Conservation (phyloP, 352 stramenopile genomes). For the Peronosclerospora sorghi region DNA sequence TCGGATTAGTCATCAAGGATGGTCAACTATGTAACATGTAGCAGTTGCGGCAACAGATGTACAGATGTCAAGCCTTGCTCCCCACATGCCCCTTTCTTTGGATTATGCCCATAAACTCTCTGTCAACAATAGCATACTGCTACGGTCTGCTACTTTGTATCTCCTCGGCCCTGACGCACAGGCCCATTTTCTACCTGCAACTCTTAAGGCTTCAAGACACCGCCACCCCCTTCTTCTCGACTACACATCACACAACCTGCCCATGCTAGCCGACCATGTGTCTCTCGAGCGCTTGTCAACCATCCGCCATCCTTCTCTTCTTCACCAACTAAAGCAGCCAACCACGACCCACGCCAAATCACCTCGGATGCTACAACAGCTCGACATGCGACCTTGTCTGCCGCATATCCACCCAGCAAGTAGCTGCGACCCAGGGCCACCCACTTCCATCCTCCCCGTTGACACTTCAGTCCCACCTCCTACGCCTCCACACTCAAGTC, state of each 20-base stretch:
- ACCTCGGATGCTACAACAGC: background rate
- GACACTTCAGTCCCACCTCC: constrained; percentile 1
- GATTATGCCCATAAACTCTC: too few relatives aligned
- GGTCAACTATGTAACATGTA: too few relatives aligned
- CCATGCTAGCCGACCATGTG: background rate
- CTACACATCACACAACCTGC: background rate
- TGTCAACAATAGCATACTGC: too few relatives aligned
- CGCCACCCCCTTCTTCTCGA: background rate
- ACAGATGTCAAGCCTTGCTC: too few relatives aligned
- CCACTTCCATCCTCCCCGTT: background rate
- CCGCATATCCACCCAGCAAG: background rate
- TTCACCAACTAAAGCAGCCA: background rate
- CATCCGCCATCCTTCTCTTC: background rate
- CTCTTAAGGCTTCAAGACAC: too few relatives aligned
- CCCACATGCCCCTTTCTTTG: too few relatives aligned
- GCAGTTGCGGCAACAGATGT: too few relatives aligned
- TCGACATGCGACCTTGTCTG: background rate
- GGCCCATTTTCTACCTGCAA: too few relatives aligned
- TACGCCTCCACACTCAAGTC: background rate
- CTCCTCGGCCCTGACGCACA: too few relatives aligned
- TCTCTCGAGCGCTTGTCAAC: background rate
- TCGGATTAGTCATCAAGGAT: too few relatives aligned
- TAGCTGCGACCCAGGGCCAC: background rate
- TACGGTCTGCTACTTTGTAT: too few relatives aligned
- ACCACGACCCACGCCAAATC: background rate